These are phyloP conservation scores for Kazachstania psychrophila DNA, from an alignment of 805 yeast genomes.

Conservation along the genomic window DNA sequence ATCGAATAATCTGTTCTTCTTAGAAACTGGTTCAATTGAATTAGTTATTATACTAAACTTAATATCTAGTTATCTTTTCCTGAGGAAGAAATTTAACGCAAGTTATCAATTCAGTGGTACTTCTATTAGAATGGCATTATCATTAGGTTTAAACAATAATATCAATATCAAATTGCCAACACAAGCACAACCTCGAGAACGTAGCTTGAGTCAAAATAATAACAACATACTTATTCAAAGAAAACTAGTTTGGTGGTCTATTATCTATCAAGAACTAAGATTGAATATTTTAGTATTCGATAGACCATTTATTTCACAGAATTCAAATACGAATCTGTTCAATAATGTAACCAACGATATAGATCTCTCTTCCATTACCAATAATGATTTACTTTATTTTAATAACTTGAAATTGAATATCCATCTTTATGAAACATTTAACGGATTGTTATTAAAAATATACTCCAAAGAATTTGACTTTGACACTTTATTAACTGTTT, in stretches of 20 bases:
- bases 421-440: constrained; percentile 1
- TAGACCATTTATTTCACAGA: constrained; percentile 3
- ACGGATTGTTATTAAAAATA: not conserved
- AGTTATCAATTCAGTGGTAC: constrained; percentile 62
- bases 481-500: not conserved
- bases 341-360: constrained; percentile 3
- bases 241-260: constrained; percentile 60
- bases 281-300: constrained; percentile 37
- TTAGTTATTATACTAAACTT: constrained; percentile 44
- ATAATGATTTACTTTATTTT: constrained; percentile 1
- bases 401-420: constrained; percentile 2
- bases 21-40: constrained; percentile 53
- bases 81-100: constrained; percentile 56
- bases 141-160: constrained; percentile 40
- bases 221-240: constrained; percentile 33
- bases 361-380: constrained; percentile 2
- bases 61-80: constrained; percentile 52
- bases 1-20: constrained; percentile 24
- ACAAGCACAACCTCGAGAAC: not conserved
- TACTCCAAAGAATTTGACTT: constrained; percentile 1
- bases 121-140: constrained; percentile 57
- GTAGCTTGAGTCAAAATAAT: constrained; percentile 3
- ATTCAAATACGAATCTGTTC: constrained; percentile 2
- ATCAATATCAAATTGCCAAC: constrained; percentile 37
- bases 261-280: constrained; percentile 54